Evolutionary conservation across 768 basidiomycete species (phyloP).

Genomic region (Podaxis carcinomalis): DNA sequence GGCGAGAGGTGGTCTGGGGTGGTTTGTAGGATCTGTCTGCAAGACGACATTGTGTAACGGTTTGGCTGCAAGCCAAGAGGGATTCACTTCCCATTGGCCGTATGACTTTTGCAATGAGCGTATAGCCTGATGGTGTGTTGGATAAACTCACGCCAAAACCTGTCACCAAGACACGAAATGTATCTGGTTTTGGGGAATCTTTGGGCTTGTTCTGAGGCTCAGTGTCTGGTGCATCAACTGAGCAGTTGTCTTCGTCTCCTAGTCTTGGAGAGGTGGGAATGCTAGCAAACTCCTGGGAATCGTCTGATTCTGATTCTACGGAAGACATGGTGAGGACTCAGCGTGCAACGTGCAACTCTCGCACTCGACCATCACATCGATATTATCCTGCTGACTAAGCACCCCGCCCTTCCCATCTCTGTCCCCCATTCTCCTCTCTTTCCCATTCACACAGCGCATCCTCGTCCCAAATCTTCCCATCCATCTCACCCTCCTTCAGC

Average conservation of each 20-base stretch:
- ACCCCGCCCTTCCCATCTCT: slow-evolving; percentile 13
- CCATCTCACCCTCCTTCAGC: slow-evolving; percentile 35
- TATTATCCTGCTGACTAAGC: slow-evolving; percentile 6
- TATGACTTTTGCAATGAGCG: slow-evolving; percentile 42
- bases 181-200: background rate
- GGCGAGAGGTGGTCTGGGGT: slow-evolving; percentile 8
- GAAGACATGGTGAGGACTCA: slow-evolving; percentile 1
- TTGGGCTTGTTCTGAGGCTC: background rate
- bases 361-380: background rate
- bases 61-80: slow-evolving; percentile 69
- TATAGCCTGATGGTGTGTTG: slow-evolving; percentile 8
- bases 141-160: slow-evolving; percentile 30
- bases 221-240: background rate
- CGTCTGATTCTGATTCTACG: slow-evolving; percentile 7
- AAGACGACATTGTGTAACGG: slow-evolving; percentile 56
- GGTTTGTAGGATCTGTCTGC: slow-evolving; percentile 29
- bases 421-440: slow-evolving; percentile 19
- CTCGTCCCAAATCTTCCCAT: slow-evolving; percentile 59
- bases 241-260: background rate
- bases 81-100: slow-evolving; percentile 51
- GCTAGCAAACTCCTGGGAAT: slow-evolving; percentile 7
- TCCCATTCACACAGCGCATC: slow-evolving; percentile 54
- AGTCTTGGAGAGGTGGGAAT: background rate
- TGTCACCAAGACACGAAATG: slow-evolving; percentile 31
- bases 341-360: no score